phyloP scores from a whole-genome alignment of 2,329 filamentous ascomycete genomes.

The Penicillium oxalicum region DNA sequence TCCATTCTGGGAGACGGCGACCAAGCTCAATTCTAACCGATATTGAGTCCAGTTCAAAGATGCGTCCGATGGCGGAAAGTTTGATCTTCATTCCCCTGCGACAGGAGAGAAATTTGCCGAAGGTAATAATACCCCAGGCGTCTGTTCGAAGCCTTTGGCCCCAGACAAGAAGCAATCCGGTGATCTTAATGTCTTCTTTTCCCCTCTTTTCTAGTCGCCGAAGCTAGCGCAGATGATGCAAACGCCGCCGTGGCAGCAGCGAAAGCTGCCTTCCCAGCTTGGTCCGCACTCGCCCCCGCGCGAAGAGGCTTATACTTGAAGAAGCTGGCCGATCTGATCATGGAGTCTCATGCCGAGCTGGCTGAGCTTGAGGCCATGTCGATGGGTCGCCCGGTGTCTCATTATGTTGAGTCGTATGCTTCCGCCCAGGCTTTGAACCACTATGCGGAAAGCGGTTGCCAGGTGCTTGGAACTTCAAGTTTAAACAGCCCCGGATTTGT shows the following conservation, averaged over 20 bases:
- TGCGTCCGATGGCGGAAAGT: conserved; percentile 21
- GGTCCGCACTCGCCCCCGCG: conserved; percentile 20
- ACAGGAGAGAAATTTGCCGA: conserved; percentile 19
- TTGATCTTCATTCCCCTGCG: conserved; percentile 15
- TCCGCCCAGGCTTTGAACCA: conserved; percentile 16
- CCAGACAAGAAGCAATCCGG: no score
- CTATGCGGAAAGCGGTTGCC: conserved; percentile 20
- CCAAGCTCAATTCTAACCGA: background rate
- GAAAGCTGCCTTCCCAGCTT: conserved; percentile 29
- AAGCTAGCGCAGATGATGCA: conserved; percentile 24
- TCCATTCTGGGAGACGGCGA: background rate
- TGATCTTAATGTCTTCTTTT: background rate
- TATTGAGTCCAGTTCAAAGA: conserved; percentile 16
- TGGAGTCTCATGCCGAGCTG: conserved; percentile 20
- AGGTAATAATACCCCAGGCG: conserved; percentile 6
- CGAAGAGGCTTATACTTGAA: conserved; percentile 24
- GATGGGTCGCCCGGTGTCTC: conserved; percentile 28
- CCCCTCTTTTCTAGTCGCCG: conserved; percentile 6
- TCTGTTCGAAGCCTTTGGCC: no score
- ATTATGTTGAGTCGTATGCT: conserved; percentile 15
- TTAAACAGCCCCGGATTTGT: conserved; percentile 15
- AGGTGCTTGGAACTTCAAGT: conserved; percentile 16
- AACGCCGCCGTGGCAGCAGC: conserved; percentile 29
- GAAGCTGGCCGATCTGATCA: conserved; percentile 25
- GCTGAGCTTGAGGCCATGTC: conserved; percentile 30